These are phyloP conservation scores for Phlebiopsis flavidoalba DNA, from an alignment of 768 basidiomycete species.

Conservation along the genomic window DNA sequence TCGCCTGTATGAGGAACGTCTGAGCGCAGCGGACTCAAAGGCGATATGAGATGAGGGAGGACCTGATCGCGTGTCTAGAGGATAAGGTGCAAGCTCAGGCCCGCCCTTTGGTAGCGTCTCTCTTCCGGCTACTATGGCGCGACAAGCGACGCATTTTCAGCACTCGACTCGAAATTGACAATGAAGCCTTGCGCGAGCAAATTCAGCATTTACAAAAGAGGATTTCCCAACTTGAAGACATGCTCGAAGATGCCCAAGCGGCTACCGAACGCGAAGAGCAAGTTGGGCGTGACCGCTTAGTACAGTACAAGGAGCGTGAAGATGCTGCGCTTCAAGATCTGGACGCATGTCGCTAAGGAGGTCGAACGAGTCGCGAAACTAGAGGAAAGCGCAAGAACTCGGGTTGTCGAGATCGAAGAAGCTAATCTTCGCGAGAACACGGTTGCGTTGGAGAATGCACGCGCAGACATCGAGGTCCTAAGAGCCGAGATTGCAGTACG, in stretches of 20 bases:
- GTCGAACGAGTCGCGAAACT: constrained; percentile 58
- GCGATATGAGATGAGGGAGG: constrained; percentile 78
- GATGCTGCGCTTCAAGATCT: constrained; percentile 69
- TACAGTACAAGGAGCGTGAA: constrained; percentile 68
- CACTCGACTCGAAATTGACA: constrained; percentile 85
- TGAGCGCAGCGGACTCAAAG: constrained; percentile 64
- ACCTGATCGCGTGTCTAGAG: constrained; percentile 54
- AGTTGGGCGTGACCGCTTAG: constrained; percentile 55
- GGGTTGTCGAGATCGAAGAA: constrained; percentile 84
- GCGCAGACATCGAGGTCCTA: constrained; percentile 80
- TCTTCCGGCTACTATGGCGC: constrained; percentile 29
- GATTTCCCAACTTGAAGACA: constrained; percentile 72
- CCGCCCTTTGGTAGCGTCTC: constrained; percentile 30
- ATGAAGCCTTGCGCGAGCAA: constrained; percentile 87
- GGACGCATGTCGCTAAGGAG: constrained; percentile 54
- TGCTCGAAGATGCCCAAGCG: constrained; percentile 70
- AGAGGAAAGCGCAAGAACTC: constrained; percentile 54
- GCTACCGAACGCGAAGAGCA: constrained; percentile 73
- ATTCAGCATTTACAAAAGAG: constrained; percentile 82
- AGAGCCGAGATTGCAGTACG: constrained; percentile 71
- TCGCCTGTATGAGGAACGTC: constrained; percentile 91
- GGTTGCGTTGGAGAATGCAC: constrained; percentile 80
- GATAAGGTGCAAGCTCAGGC: constrained; percentile 34
- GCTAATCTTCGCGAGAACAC: constrained; percentile 84
- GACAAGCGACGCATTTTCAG: constrained; percentile 56